A percentile compares a stretch with the other conserved stretches of the same genome.
phyloP scores from a whole-genome alignment of 371 early-diverging fungal genomes.

The Mortierella sp. region DNA sequence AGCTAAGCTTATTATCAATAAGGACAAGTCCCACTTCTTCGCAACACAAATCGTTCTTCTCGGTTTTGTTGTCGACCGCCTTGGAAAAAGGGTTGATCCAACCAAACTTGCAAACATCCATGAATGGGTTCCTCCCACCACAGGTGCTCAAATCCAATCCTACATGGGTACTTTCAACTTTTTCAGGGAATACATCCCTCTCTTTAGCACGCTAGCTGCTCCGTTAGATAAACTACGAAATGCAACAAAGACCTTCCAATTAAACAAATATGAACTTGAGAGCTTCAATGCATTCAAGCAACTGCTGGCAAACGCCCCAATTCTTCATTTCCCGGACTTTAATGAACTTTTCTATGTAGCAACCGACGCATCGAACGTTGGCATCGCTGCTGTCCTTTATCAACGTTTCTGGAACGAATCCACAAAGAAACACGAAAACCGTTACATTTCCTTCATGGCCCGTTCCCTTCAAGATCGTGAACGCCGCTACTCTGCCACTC shows the following conservation, averaged over 20 bases:
- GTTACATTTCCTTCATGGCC: constrained; percentile 29
- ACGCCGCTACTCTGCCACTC: not conserved
- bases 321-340: constrained; percentile 48
- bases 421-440: not conserved
- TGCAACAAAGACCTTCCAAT: constrained; percentile 1
- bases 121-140: too few species aligned
- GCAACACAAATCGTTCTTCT: too few species aligned
- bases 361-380: constrained; percentile 61
- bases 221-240: constrained; percentile 46
- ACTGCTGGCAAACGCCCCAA: constrained; percentile 6
- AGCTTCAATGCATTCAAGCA: constrained; percentile 8
- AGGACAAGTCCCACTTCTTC: too few species aligned
- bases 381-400: constrained; percentile 57
- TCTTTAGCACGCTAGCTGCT: constrained; percentile 26
- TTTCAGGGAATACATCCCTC: constrained; percentile 45
- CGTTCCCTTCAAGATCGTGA: constrained; percentile 14
- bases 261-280: not conserved
- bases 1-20: too few species aligned
- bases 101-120: too few species aligned
- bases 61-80: too few species aligned
- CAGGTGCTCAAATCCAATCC: not conserved
- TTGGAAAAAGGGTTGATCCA: too few species aligned
- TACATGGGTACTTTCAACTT: constrained; percentile 48
- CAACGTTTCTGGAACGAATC: constrained; percentile 4
- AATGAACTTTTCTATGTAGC: constrained; percentile 49